Percentiles rank a stretch among this genome's conserved stretches.
phyloP scores from a whole-genome alignment of 495 filamentous ascomycete genomes.

The Trichocladium uniseriatum region DNA sequence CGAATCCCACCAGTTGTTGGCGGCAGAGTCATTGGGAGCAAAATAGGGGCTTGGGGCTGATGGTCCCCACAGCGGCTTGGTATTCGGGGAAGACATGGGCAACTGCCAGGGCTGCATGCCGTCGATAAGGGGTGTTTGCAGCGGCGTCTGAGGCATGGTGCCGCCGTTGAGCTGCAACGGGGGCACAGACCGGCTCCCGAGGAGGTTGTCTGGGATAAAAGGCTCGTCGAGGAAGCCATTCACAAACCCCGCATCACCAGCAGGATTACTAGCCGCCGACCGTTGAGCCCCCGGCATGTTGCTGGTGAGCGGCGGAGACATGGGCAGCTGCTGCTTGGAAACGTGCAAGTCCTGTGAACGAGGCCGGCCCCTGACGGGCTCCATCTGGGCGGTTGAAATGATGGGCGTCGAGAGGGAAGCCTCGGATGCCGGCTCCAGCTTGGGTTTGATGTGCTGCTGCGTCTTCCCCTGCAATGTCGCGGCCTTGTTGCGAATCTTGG shows the following conservation, averaged over 20 bases:
- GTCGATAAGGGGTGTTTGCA: constrained; percentile 19
- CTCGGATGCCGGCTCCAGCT: not conserved
- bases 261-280: not conserved
- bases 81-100: constrained; percentile 8
- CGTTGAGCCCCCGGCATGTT: constrained; percentile 16
- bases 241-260: constrained; percentile 15
- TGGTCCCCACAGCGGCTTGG: constrained; percentile 2
- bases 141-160: constrained; percentile 23
- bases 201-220: constrained; percentile 13
- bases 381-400: constrained; percentile 22
- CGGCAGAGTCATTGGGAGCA: constrained; percentile 1
- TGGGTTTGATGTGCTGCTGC: not conserved
- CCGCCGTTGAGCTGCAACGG: constrained; percentile 9
- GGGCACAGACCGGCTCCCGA: constrained; percentile 15
- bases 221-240: constrained; percentile 31
- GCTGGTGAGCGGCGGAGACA: constrained; percentile 31
- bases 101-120: constrained; percentile 7
- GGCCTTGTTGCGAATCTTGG: constrained; percentile 24
- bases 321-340: constrained; percentile 14
- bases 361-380: constrained; percentile 4
- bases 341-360: constrained; percentile 12
- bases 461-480: constrained; percentile 13
- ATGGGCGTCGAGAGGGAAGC: not conserved
- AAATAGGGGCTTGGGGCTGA: not conserved
- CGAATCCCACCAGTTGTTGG: constrained; percentile 26